Conservation (phyloP, 2,329 filamentous ascomycete species). For the Albophoma yamanashiensis region DNA sequence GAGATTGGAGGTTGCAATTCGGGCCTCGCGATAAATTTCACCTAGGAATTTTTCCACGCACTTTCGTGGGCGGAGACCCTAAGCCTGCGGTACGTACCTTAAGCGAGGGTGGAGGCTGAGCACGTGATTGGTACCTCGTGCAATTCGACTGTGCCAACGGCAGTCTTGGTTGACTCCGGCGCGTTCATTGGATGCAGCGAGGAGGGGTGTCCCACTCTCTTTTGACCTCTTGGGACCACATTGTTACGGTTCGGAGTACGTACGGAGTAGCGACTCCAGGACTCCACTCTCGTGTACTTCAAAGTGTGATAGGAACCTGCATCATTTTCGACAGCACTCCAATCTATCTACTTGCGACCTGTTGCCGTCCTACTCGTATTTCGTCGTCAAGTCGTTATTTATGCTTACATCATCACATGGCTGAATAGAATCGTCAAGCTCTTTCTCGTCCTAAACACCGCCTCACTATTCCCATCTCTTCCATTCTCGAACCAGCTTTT, state of each 20-base stretch:
- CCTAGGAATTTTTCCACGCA: conserved; percentile 18
- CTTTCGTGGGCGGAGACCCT: conserved; percentile 32
- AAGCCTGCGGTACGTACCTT: conserved; percentile 19
- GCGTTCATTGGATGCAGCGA: not conserved
- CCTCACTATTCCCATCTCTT: conserved; percentile 41
- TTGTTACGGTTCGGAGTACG: no score
- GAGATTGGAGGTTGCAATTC: conserved; percentile 18
- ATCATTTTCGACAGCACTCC: not conserved
- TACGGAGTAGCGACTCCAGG: no score
- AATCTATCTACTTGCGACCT: not conserved
- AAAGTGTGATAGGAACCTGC: no score
- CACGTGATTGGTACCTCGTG: conserved; percentile 7
- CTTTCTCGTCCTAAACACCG: not conserved
- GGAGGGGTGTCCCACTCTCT: no score
- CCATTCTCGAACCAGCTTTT: conserved; percentile 44
- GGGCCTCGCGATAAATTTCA: conserved; percentile 26
- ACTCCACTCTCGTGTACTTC: no score
- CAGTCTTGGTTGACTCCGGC: not conserved
- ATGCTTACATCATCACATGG: not conserved
- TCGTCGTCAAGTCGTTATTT: conserved; percentile 2
- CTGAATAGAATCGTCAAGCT: not conserved
- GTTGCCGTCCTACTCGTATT: not conserved
- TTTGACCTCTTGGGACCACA: no score
- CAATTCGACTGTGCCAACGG: not conserved
- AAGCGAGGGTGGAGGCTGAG: conserved; percentile 12